Percentiles rank a stretch among this genome's conserved stretches.
Evolutionary conservation across 2,329 filamentous ascomycete genomes (phyloP).

Genomic region (Penicillium sp.): DNA sequence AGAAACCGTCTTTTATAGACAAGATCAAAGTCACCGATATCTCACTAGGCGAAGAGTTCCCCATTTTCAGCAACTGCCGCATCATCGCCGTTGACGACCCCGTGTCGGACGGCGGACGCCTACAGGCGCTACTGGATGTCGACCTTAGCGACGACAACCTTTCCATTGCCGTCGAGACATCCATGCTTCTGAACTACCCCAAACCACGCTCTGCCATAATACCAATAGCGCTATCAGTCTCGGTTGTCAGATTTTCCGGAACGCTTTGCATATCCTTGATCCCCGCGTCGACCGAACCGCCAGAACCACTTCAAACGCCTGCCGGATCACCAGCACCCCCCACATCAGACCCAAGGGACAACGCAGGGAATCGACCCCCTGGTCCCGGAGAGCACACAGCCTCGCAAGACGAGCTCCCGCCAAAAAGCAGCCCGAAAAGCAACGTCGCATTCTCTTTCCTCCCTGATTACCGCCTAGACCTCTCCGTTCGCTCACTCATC

Average conservation of each 20-base stretch:
- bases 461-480: slow-evolving; percentile 55
- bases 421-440: slow-evolving; percentile 56
- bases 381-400: slow-evolving; percentile 8
- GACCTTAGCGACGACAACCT: slow-evolving; percentile 87
- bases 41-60: slow-evolving; percentile 89
- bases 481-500: slow-evolving; percentile 57
- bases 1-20: slow-evolving; percentile 84
- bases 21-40: slow-evolving; percentile 91
- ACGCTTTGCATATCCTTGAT: slow-evolving; percentile 90
- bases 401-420: slow-evolving; percentile 15
- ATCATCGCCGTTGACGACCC: slow-evolving; percentile 68
- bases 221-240: slow-evolving; percentile 83
- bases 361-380: neutral
- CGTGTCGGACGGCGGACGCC: slow-evolving; percentile 57
- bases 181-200: slow-evolving; percentile 86
- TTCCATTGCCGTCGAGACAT: slow-evolving; percentile 88
- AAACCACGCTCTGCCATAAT: slow-evolving; percentile 80
- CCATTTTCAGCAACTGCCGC: slow-evolving; percentile 95
- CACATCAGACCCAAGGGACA: slow-evolving; percentile 12
- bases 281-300: slow-evolving; percentile 48
- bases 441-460: slow-evolving; percentile 88
- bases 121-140: slow-evolving; percentile 94
- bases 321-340: slow-evolving; percentile 26
- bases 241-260: slow-evolving; percentile 85
- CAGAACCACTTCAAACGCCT: slow-evolving; percentile 30